Percentiles rank a stretch among this genome's conserved stretches.
Evolutionary conservation across 2,329 filamentous ascomycete species (phyloP).

Genomic region (Fusarium burgessii): DNA sequence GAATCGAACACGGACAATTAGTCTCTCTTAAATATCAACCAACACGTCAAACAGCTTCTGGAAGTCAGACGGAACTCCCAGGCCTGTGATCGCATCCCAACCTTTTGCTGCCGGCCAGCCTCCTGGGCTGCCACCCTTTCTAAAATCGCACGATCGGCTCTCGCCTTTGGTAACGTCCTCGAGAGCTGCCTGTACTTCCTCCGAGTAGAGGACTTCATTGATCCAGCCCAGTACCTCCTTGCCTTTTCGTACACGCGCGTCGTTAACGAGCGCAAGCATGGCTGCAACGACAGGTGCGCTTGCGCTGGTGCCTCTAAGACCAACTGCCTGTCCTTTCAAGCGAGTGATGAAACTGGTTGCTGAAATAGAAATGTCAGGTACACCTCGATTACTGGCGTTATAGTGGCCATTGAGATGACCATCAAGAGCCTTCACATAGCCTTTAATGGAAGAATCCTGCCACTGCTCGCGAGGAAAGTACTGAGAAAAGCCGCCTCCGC

Average conservation of each 20-base stretch:
- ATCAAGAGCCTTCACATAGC: constrained; percentile 57
- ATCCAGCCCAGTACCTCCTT: constrained; percentile 66
- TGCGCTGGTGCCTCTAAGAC: constrained; percentile 61
- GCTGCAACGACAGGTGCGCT: constrained; percentile 66
- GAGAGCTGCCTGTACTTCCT: constrained; percentile 52
- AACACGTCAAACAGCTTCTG: constrained; percentile 52
- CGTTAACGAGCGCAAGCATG: constrained; percentile 67
- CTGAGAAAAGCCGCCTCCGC: constrained; percentile 65
- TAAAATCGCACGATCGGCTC: constrained; percentile 56
- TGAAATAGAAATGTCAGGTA: constrained; percentile 66
- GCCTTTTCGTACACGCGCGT: constrained; percentile 61
- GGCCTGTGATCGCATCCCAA: constrained; percentile 63
- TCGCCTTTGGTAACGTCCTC: constrained; percentile 57
- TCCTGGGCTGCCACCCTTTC: constrained; percentile 48
- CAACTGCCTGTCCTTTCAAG: constrained; percentile 43
- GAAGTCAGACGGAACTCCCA: constrained; percentile 61
- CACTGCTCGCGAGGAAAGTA: constrained; percentile 61
- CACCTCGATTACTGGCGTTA: constrained; percentile 59
- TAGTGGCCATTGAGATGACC: constrained; percentile 59
- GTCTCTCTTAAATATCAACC: constrained; percentile 33
- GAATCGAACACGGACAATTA: background rate
- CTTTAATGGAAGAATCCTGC: constrained; percentile 56
- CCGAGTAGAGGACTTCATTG: constrained; percentile 62
- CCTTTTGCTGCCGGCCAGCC: constrained; percentile 61
- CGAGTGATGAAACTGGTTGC: constrained; percentile 66